Base-by-base conservation (phyloP, 345 rosid species). In the Zanthoxylum bungeanum region DNA sequence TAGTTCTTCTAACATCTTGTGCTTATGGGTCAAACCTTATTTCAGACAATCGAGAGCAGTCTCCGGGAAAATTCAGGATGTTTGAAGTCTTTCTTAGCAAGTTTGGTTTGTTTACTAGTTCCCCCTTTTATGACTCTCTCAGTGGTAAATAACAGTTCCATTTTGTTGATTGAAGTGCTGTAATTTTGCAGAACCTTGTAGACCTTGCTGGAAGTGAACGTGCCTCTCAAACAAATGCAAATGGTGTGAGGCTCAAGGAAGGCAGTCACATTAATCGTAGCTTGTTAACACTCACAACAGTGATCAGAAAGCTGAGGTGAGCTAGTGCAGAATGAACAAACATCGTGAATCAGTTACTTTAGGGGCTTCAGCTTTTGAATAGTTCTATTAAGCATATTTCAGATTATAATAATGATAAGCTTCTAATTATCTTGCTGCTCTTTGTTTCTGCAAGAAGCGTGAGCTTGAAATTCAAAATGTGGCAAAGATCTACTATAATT, bases 121-220 rank as follows among this genome's bases (percentile, higher is more conserved):
- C 69, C 71, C 33, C 34, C 27, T n/a, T 53, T 42, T 73, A 73
- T 73, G 57, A 33, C 44, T 40, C 68, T 66, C 34, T 53, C 71
- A 31, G 36, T 7, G 7, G 44, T 42, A 51, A 53, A 60, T 11
- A 55, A 34, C 44, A 19, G 61, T 57, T 42, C 51, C 17, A 8
- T 50, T 52, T 37, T 12, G 69, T 60, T 72, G 51, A 71, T 57
- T 64, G 53, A 67, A 27, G 33, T 7, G 52, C 60, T 58, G 21
- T 49, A 80, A 75, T 39, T 68, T 62, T 76, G 71, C 88, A 93
- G 98, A 93, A 94, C 82, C 93, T 94, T 55, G 98, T 94, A 73
- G 98, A 94, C 82, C 97, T 94, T 64, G 98, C 98, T 76, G 98
- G 98, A 76, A 93, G 98, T 73, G 98, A 93, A 74, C 97, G 97